phyloP scores from a whole-genome alignment of 176 grass and related monocot species.

The Aegilops longissima region DNA sequence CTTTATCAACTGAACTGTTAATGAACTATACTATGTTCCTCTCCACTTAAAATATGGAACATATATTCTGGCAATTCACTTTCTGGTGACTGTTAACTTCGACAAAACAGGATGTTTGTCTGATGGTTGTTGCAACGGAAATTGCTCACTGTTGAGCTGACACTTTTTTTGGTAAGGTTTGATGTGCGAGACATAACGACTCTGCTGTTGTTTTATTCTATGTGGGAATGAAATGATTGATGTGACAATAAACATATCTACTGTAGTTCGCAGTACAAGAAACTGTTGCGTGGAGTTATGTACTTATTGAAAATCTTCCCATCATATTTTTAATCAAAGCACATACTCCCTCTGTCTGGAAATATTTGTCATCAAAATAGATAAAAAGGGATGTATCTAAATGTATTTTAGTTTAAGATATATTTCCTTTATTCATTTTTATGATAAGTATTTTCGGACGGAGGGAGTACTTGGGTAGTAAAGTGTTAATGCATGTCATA shows the following conservation, averaged over 20 bases:
- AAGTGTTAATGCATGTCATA: no score
- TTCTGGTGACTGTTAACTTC: background rate
- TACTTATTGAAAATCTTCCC: no score
- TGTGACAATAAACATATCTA: background rate
- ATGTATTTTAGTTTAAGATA: no score
- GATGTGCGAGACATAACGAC: background rate
- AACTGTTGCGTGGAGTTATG: no score
- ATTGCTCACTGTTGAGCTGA: background rate
- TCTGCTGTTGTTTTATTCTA: conserved; percentile 23
- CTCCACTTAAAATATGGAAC: background rate
- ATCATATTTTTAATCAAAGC: no score
- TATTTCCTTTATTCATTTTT: no score
- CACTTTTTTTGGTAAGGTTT: background rate
- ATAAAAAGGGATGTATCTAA: no score
- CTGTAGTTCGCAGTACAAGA: background rate
- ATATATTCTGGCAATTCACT: background rate
- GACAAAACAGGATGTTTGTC: background rate
- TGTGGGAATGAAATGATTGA: background rate
- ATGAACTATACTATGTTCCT: background rate
- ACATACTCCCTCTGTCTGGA: no score
- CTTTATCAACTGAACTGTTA: background rate
- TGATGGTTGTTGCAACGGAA: background rate
- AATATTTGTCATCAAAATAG: no score
- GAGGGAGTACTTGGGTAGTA: no score
- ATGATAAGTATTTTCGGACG: no score